A percentile compares a stretch with the other conserved stretches of the same genome.
phyloP scores from a whole-genome alignment of 1,284 basidiomycete species.

The Dichomitus squalens region DNA sequence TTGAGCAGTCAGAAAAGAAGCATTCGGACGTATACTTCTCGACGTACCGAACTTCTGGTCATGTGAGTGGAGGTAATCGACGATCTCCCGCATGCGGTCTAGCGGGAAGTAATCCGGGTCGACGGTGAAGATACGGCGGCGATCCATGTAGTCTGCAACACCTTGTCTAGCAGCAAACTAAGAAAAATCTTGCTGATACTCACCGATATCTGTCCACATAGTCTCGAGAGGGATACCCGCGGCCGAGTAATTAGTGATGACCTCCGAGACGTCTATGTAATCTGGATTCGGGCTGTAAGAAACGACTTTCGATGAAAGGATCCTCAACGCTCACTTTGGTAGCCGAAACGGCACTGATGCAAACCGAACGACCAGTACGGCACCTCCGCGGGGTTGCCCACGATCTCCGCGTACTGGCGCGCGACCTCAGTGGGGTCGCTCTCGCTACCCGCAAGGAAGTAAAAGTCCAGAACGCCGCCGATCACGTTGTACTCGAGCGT shows the following conservation, averaged over 20 bases:
- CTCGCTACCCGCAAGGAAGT: slow-evolving; percentile 72
- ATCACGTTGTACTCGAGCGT: slow-evolving; percentile 72
- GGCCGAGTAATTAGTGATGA: slow-evolving; percentile 60
- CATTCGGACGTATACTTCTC: background rate
- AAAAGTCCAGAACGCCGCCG: slow-evolving; percentile 73
- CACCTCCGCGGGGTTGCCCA: slow-evolving; percentile 64
- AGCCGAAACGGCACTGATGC: slow-evolving; percentile 74
- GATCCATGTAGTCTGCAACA: slow-evolving; percentile 68
- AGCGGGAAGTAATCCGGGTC: slow-evolving; percentile 72
- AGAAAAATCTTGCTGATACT: background rate
- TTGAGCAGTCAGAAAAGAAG: background rate
- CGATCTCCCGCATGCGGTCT: slow-evolving; percentile 62
- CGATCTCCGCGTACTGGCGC: slow-evolving; percentile 66
- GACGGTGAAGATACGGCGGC: slow-evolving; percentile 66
- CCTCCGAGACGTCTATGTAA: slow-evolving; percentile 60
- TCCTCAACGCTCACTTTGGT: slow-evolving; percentile 45
- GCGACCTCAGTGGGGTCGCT: slow-evolving; percentile 62
- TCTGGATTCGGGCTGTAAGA: slow-evolving; percentile 41
- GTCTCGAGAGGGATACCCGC: slow-evolving; percentile 70
- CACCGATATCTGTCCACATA: slow-evolving; percentile 79
- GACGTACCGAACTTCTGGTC: slow-evolving; percentile 59
- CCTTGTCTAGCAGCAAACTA: background rate
- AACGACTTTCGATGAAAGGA: background rate
- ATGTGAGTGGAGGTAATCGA: slow-evolving; percentile 58
- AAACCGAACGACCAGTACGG: slow-evolving; percentile 74